Conservation (phyloP, 495 filamentous ascomycete species). For the Trichoderma reesei region DNA sequence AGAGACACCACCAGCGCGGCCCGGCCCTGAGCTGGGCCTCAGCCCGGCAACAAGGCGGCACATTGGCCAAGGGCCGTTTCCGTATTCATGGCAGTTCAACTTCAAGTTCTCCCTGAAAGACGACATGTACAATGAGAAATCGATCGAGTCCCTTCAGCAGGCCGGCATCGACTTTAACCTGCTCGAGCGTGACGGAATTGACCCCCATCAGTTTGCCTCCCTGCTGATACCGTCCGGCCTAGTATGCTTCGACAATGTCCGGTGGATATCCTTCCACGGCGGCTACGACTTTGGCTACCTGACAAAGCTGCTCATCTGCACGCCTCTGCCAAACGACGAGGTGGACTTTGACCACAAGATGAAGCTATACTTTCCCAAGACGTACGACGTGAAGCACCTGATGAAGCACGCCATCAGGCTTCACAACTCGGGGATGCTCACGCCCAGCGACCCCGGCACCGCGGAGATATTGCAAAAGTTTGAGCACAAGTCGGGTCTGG, state of each 20-base stretch:
- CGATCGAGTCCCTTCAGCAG: slow-evolving; percentile 76
- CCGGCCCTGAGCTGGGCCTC: slow-evolving; percentile 47
- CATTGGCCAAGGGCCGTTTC: slow-evolving; percentile 51
- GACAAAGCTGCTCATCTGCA: slow-evolving; percentile 79
- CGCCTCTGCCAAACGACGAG: slow-evolving; percentile 76
- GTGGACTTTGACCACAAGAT: slow-evolving; percentile 75
- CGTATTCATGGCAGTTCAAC: slow-evolving; percentile 97
- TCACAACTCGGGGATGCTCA: slow-evolving; percentile 57
- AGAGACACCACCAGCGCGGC: slow-evolving; percentile 64
- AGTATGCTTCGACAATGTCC: slow-evolving; percentile 76
- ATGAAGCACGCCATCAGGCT: slow-evolving; percentile 61
- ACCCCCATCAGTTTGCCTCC: slow-evolving; percentile 77
- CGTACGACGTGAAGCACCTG: slow-evolving; percentile 95
- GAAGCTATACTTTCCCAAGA: slow-evolving; percentile 79
- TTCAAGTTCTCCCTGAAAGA: slow-evolving; percentile 90
- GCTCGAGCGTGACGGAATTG: slow-evolving; percentile 82
- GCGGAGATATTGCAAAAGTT: slow-evolving; percentile 65
- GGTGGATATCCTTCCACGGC: slow-evolving; percentile 97
- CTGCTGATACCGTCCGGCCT: slow-evolving; percentile 85
- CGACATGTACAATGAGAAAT: slow-evolving; percentile 94
- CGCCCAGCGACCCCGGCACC: slow-evolving; percentile 51
- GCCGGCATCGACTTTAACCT: slow-evolving; percentile 80
- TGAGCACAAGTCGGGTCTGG: slow-evolving; percentile 77
- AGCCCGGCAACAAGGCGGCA: slow-evolving; percentile 29
- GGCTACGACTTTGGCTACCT: slow-evolving; percentile 98